Conservation (phyloP, 2,329 filamentous ascomycete genomes). For the Aquanectria penicillioides region DNA sequence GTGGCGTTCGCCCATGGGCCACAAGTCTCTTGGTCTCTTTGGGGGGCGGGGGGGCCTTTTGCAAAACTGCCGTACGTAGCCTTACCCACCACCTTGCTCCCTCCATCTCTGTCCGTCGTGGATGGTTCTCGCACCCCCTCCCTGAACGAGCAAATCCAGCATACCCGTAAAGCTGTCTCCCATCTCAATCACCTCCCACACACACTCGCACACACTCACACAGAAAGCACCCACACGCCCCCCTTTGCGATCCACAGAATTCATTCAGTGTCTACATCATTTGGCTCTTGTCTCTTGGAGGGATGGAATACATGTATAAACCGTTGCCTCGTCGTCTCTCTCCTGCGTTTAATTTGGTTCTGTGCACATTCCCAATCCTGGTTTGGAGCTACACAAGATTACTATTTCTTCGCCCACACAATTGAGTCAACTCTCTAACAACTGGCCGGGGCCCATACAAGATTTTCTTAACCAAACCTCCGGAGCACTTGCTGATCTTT, state of each 20-base stretch:
- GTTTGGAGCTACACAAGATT: conserved; percentile 9
- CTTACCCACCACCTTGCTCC: conserved; percentile 40
- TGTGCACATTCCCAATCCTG: conserved; percentile 17
- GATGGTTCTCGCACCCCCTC: conserved; percentile 31
- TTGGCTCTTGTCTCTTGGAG: conserved; percentile 16
- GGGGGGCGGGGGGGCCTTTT: conserved; percentile 38
- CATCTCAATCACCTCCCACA: conserved; percentile 27
- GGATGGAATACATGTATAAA: conserved; percentile 35
- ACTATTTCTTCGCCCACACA: neutral
- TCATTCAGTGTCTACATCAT: conserved; percentile 32
- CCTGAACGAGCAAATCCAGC: conserved; percentile 23
- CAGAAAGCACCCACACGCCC: no score
- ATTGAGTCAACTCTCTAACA: conserved; percentile 10
- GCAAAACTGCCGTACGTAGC: conserved; percentile 46
- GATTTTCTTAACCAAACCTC: conserved; percentile 31
- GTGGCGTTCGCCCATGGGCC: conserved; percentile 41
- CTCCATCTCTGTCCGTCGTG: conserved; percentile 15
- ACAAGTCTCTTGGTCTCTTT: conserved; percentile 27
- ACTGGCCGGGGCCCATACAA: conserved; percentile 19
- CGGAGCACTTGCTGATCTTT: conserved; percentile 40
- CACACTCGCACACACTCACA: no score
- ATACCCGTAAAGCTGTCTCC: conserved; percentile 34
- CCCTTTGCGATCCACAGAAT: conserved; percentile 35
- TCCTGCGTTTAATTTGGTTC: conserved; percentile 8
- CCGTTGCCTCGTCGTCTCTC: conserved; percentile 28